Base-by-base conservation (phyloP, 306 rosid genomes). In the Quercus berberidifolia region DNA sequence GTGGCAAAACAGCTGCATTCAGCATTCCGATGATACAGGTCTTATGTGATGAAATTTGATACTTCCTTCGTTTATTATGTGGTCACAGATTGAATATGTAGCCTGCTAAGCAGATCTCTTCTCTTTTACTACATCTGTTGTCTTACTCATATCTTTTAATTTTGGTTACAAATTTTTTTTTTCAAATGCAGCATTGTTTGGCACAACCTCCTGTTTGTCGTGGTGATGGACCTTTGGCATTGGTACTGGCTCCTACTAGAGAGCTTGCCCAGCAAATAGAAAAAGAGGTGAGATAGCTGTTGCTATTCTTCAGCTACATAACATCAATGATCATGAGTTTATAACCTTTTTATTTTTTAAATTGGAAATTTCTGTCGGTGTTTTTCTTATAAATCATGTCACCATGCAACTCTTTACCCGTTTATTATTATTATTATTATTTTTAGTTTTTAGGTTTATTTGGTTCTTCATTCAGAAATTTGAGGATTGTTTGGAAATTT, bases 181-280 rank as follows among this genome's bases (percentile, higher is more conserved):
- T 33, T 35, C 14, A 35, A 68, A 68, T 35, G 78, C 80, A 92
- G 97, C 97, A 91, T 84, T 92, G 97, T 85, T 83, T 92, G 87
- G 93, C 88, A 75, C 97, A 91, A 81, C 52, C 92, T 82, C 87
- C 92, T 10, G 75, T 89, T 79, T 83, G 84, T 57, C 91, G 96
- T 1, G 92, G 92, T 75, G 94, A 91, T 86, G 96, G 97, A 69
- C 94, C 97, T 71, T 46, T 92, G 72, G 97, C 92, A 70, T 81
- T 92, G 86, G 94, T 92, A 67, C 72, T 92, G 84, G 97, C 97
- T 76, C 97, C 97, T 58, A 92, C 97, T 46, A 92, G 97, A 78
- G 97, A 92, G 88, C 97, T 92, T 51, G 97, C 97, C 55, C 97
- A 92, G 74, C 97, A 92, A 86, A 92, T 92, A 77, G 97, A 92